Conservation (phyloP, 139 green algal genomes). For the Trebouxia sp. region DNA sequence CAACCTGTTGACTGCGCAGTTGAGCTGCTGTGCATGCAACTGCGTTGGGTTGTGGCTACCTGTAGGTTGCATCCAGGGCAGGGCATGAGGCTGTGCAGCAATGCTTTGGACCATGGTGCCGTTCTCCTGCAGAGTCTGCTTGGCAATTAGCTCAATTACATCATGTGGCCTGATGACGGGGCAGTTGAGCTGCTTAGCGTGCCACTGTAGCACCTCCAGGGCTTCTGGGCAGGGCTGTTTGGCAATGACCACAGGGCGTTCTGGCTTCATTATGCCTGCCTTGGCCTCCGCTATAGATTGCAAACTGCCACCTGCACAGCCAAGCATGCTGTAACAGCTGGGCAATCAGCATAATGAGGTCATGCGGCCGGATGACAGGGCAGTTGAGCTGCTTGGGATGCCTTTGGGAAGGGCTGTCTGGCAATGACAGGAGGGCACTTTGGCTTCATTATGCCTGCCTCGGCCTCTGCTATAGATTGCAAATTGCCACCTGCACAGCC, state of each 20-base stretch:
- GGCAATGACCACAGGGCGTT: conserved; percentile 63
- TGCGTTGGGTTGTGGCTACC: no score
- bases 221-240: conserved; percentile 59
- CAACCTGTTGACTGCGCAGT: conserved; percentile 16
- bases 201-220: conserved; percentile 36
- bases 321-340: not conserved
- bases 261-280: conserved; percentile 75
- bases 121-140: not conserved
- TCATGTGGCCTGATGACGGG: not conserved
- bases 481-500: conserved; percentile 50
- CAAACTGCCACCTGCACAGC: conserved; percentile 50
- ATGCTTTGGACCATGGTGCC: not conserved
- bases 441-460: conserved; percentile 79
- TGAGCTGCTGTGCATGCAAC: conserved; percentile 24
- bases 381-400: conserved; percentile 32
- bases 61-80: conserved; percentile 11
- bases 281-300: conserved; percentile 73
- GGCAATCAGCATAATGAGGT: not conserved
- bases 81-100: not conserved
- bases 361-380: not conserved
- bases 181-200: conserved; percentile 32
- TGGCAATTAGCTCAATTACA: not conserved
- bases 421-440: conserved; percentile 63
- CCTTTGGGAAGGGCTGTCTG: conserved; percentile 53
- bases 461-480: conserved; percentile 67